Conservation (phyloP, 2,329 filamentous ascomycete genomes). For the Chrysoporthe puriensis region DNA sequence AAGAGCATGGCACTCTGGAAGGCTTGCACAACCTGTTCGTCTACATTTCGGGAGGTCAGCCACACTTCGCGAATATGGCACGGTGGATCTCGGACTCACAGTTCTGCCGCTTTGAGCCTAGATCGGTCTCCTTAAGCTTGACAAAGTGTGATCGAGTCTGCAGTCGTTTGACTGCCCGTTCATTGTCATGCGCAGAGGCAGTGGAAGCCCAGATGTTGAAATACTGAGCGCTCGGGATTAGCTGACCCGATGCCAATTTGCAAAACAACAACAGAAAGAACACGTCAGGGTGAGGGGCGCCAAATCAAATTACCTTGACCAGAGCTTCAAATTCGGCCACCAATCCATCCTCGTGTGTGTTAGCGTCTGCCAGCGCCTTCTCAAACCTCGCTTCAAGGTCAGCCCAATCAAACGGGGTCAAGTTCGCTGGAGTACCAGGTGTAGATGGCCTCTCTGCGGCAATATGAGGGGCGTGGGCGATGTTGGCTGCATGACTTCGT, state of each 20-base stretch:
- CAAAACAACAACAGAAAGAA: not conserved
- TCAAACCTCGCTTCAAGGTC: constrained; percentile 74
- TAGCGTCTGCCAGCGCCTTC: constrained; percentile 64
- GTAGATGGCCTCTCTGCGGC: constrained; percentile 38
- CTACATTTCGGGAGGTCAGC: constrained; percentile 38
- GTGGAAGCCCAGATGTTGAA: constrained; percentile 80
- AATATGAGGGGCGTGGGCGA: constrained; percentile 62
- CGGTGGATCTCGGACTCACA: constrained; percentile 58
- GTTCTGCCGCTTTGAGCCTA: constrained; percentile 77
- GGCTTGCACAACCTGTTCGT: constrained; percentile 62
- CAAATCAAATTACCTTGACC: constrained; percentile 58
- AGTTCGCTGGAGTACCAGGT: constrained; percentile 56
- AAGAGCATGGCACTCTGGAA: constrained; percentile 66
- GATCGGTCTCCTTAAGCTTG: constrained; percentile 69
- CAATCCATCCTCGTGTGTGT: constrained; percentile 66
- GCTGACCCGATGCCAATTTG: not conserved
- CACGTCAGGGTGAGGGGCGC: no score
- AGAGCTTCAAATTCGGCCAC: constrained; percentile 69
- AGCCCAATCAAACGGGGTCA: constrained; percentile 71
- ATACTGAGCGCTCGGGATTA: constrained; percentile 55
- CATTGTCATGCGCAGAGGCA: constrained; percentile 72
- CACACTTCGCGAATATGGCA: not conserved
- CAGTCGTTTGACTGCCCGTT: constrained; percentile 76
- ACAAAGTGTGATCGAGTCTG: constrained; percentile 80
- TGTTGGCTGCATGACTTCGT: constrained; percentile 33